A percentile compares a stretch with the other conserved stretches of the same genome.
Conservation (phyloP, 169 alveolate genomes). For the Plasmodium billcollinsi region DNA sequence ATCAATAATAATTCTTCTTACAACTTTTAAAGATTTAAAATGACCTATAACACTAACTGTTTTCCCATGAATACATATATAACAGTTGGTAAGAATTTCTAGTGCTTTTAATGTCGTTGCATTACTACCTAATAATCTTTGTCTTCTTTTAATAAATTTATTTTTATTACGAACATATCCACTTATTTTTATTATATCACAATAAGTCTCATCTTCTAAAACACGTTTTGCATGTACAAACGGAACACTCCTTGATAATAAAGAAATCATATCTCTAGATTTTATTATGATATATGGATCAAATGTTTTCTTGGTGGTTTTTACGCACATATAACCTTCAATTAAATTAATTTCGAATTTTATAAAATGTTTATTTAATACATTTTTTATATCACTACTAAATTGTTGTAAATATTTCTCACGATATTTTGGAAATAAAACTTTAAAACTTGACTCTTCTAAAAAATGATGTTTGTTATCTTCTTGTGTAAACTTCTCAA, state of each 20-base stretch:
- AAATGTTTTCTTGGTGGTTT: slow-evolving; percentile 98
- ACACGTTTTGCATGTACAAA: slow-evolving; percentile 97
- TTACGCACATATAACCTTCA: slow-evolving; percentile 99
- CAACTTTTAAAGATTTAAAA: slow-evolving; percentile 94
- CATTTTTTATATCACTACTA: slow-evolving; percentile 95
- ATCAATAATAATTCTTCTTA: slow-evolving; percentile 97
- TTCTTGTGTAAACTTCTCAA: slow-evolving; percentile 90
- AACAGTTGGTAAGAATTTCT: slow-evolving; percentile 98
- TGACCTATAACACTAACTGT: slow-evolving; percentile 99
- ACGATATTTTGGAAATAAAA: slow-evolving; percentile 98
- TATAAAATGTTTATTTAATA: slow-evolving; percentile 88
- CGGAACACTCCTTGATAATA: slow-evolving; percentile 99
- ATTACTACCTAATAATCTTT: slow-evolving; percentile 99
- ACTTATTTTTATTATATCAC: slow-evolving; percentile 98
- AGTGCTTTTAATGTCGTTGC: slow-evolving; percentile 99
- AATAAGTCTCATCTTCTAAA: slow-evolving; percentile 93
- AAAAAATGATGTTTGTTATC: slow-evolving; percentile 88
- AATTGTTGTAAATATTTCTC: slow-evolving; percentile 98
- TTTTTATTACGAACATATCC: slow-evolving; percentile 95
- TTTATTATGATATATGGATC: slow-evolving; percentile 98
- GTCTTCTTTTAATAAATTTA: slow-evolving; percentile 98
- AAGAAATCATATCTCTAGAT: slow-evolving; percentile 98
- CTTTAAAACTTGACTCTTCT: slow-evolving; percentile 98
- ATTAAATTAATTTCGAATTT: slow-evolving; percentile 96
- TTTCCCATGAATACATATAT: slow-evolving; percentile 98